Conservation (phyloP, 2,329 filamentous ascomycete genomes). For the Ophiostoma perfectum region DNA sequence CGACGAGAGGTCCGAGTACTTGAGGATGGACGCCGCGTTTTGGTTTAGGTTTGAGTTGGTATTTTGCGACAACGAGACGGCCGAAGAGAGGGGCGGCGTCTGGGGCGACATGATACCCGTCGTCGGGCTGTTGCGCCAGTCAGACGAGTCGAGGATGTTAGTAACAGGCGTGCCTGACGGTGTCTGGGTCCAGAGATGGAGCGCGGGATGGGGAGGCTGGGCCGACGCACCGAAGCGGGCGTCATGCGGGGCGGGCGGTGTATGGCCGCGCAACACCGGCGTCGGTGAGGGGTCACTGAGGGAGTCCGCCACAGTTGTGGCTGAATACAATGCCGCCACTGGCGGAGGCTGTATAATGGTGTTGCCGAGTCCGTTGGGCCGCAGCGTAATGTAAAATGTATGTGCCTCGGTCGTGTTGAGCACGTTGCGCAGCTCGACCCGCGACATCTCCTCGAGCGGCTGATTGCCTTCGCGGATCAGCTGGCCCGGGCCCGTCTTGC, state of each 20-base stretch:
- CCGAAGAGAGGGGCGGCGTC: neutral
- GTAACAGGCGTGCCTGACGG: neutral
- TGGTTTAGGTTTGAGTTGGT: too few relatives aligned
- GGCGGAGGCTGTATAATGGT: neutral
- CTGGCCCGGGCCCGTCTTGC: slow-evolving; percentile 21
- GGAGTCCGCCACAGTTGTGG: too few relatives aligned
- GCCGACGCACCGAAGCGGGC: neutral
- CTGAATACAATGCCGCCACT: neutral
- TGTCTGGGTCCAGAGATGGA: neutral
- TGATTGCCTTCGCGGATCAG: slow-evolving; percentile 20
- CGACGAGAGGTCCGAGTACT: neutral
- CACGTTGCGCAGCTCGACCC: neutral
- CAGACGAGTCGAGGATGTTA: neutral
- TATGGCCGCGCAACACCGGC: neutral
- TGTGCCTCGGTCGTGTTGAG: slow-evolving; percentile 20
- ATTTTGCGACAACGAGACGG: too few relatives aligned
- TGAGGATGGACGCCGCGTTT: neutral
- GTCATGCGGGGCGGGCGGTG: neutral
- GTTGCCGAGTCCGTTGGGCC: neutral
- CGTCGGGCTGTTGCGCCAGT: neutral
- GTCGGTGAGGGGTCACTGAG: neutral
- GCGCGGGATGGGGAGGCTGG: neutral
- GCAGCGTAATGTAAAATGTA: slow-evolving; percentile 20
- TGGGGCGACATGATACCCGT: neutral
- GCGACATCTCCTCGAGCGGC: slow-evolving; percentile 8